Percentiles rank a stretch among this genome's conserved stretches.
Conservation (phyloP, 306 rosid genomes). For the Lathyrus aphaca region DNA sequence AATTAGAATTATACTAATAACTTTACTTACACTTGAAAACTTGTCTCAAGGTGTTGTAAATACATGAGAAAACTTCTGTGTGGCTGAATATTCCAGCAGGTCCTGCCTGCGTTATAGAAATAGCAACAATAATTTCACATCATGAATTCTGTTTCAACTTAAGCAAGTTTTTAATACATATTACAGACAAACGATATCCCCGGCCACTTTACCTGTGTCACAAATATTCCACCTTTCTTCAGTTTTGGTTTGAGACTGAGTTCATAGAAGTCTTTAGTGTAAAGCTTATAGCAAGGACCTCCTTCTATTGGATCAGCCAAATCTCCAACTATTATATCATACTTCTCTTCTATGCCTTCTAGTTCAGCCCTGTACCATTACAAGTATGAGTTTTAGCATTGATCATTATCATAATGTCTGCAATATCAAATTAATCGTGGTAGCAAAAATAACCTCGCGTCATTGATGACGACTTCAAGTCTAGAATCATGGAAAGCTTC, state of each 20-base stretch:
- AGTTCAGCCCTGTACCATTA: constrained; percentile 70
- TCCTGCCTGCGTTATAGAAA: constrained; percentile 66
- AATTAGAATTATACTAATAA: neutral
- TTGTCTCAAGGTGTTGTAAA: constrained; percentile 84
- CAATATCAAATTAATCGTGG: neutral
- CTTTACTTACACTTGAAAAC: constrained; percentile 76
- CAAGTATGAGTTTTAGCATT: neutral
- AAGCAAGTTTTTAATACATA: neutral
- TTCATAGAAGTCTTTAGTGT: constrained; percentile 93
- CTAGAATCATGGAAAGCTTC: constrained; percentile 87
- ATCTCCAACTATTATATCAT: constrained; percentile 89
- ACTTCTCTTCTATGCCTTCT: constrained; percentile 60
- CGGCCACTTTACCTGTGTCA: constrained; percentile 68
- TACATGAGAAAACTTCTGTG: constrained; percentile 91
- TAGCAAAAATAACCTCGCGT: constrained; percentile 60
- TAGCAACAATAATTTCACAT: constrained; percentile 8
- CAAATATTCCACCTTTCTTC: constrained; percentile 82
- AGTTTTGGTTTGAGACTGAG: constrained; percentile 75
- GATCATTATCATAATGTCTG: neutral
- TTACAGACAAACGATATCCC: neutral
- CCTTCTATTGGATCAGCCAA: constrained; percentile 98
- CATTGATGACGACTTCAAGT: constrained; percentile 82
- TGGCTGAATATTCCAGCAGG: constrained; percentile 99
- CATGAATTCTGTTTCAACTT: constrained; percentile 1
- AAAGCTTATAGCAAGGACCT: constrained; percentile 95